Base-by-base conservation (phyloP, 176 grass and related monocot species). In the Alloteropsis semialata region DNA sequence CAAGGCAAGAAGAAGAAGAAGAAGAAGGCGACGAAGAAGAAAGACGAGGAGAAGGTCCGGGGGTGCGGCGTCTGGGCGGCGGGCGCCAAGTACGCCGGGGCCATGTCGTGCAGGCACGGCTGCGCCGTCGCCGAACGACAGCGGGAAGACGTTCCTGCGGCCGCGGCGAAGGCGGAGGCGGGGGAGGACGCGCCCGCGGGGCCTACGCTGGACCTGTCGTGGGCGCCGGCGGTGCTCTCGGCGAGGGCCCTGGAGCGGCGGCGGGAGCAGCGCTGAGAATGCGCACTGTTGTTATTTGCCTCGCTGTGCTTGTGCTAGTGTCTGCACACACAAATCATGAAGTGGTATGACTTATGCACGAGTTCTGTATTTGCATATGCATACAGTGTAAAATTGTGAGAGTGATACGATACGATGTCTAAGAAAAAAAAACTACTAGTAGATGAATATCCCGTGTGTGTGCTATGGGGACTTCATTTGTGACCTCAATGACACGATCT, bases 121-220 rank as follows among this genome's bases (percentile, higher is more conserved):
- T 32, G 88, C 72, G 56, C 39, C 65, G 78, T 81, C 24, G 54
- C 3, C 25, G 19, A n/a, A 3, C 27, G 6, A 54, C 34, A 24
- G 18, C 13, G 21, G 14, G 60, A 11, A 5, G 75, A 14, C 28
- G 37, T 37, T 18, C 8, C 43, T 13, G 30, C 14, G 1, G 8
- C 42, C 21, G 12, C 36, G 18, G 14, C 18, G 0, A 8, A 8
- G 68, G 25, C 1, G 24, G 33, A 27, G 17, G 30, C 8, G 1
- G 24, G 3, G 45, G 34, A 7, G 8, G 70, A 24, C 24, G 17
- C 37, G 7, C 19, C 73, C 0, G 25, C 34, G 44, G 65, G 1
- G 45, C 80, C 78, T 0, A 85, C 55, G 54, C 54, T 89, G 55
- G 65, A 89, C 72, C 44, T 89, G 45, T 82, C 83, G 55, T 80